A percentile compares a stretch with the other conserved stretches of the same genome.
phyloP scores from a whole-genome alignment of 306 rosid species.

The Cicer bijugum region DNA sequence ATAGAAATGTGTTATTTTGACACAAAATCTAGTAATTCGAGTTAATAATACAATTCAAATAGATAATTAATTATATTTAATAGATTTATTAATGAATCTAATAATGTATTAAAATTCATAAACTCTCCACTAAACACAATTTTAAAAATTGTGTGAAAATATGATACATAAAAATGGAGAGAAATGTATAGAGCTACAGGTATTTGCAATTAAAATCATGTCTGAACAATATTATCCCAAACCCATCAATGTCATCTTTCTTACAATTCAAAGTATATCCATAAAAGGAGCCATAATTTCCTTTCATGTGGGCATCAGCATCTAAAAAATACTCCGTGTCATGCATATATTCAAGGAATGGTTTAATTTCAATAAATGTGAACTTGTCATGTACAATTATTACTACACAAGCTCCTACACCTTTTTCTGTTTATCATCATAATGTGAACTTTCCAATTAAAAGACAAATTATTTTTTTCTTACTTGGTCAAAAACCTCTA shows the following conservation, averaged over 20 bases:
- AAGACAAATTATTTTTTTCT: neutral
- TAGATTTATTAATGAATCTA: no score
- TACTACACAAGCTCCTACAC: conserved; percentile 53
- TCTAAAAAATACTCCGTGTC: conserved; percentile 49
- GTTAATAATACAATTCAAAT: no score
- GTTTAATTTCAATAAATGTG: conserved; percentile 44
- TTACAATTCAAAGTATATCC: conserved; percentile 42
- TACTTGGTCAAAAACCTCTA: neutral
- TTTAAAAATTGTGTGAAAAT: no score
- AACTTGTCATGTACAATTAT: conserved; percentile 59
- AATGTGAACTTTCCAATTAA: conserved; percentile 8
- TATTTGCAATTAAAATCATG: conserved; percentile 41
- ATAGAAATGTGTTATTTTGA: no score
- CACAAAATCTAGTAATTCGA: no score
- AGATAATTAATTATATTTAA: no score
- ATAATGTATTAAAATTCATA: no score
- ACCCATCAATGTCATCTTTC: conserved; percentile 31
- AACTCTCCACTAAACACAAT: no score
- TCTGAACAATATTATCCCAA: conserved; percentile 38
- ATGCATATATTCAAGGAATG: conserved; percentile 41
- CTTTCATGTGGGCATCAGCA: conserved; percentile 49
- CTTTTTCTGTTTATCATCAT: conserved; percentile 48
- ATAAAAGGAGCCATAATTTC: conserved; percentile 48
- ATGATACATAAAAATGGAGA: neutral
- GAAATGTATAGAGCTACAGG: conserved; percentile 30